Evolutionary conservation across 73 alveolate species (phyloP).

Genomic region (Paramecium pentaurelia): DNA sequence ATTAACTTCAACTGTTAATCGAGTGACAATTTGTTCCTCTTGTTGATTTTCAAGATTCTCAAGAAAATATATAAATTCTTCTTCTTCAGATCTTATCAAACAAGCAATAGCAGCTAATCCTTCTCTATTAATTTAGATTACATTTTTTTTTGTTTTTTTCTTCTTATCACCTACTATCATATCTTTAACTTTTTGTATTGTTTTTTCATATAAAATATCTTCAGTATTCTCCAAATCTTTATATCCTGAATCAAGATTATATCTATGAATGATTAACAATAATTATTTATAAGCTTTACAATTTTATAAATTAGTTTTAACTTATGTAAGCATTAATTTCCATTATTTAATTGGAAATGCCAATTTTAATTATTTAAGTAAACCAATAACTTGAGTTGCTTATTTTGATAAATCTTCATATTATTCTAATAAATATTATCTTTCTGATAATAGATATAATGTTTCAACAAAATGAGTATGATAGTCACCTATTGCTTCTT

Average conservation of each 20-base stretch:
- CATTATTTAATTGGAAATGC: neutral
- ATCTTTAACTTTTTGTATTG: neutral
- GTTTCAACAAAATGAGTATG: neutral
- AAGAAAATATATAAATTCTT: neutral
- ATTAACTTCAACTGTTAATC: neutral
- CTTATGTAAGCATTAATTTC: neutral
- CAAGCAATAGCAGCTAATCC: neutral
- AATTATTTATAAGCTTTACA: neutral
- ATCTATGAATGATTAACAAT: neutral
- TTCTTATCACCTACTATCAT: neutral
- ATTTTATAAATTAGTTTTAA: neutral
- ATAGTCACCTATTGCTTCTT: constrained; percentile 16
- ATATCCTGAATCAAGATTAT: neutral
- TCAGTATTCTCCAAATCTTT: neutral
- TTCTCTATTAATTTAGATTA: neutral
- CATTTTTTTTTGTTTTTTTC: neutral
- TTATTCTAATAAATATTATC: neutral
- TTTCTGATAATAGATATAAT: neutral
- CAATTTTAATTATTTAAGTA: neutral
- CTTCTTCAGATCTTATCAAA: neutral
- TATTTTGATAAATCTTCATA: neutral
- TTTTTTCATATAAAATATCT: neutral
- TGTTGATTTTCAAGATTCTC: neutral
- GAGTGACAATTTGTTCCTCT: neutral
- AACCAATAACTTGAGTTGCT: neutral